Conservation (phyloP, 495 filamentous ascomycete genomes). For the Neurospora sp. region DNA sequence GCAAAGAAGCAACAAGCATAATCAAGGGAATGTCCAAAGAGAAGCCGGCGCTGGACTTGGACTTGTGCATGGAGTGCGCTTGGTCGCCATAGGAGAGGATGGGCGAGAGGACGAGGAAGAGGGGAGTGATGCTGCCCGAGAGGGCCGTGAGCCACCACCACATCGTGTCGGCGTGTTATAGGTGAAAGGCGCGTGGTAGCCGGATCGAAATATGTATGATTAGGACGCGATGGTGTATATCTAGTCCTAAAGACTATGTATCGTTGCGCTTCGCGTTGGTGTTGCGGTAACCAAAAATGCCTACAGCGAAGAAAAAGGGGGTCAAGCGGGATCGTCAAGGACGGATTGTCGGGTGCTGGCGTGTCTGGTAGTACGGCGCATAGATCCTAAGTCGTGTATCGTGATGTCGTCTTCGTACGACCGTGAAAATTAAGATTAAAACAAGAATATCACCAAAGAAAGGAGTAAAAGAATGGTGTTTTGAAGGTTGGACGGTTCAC, state of each 20-base stretch:
- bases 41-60: constrained; percentile 78
- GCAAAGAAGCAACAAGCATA: constrained; percentile 88
- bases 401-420: background rate
- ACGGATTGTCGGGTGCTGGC: background rate
- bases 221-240: background rate
- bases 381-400: background rate
- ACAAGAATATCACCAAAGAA: background rate
- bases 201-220: background rate
- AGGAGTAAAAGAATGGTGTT: background rate
- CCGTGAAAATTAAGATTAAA: background rate
- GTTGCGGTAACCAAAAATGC: background rate
- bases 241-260: background rate
- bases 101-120: constrained; percentile 68
- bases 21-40: constrained; percentile 84
- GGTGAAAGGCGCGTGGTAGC: background rate
- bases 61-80: constrained; percentile 77
- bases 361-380: background rate
- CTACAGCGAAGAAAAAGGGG: background rate
- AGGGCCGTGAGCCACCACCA: constrained; percentile 29
- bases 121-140: constrained; percentile 41
- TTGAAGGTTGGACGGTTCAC: background rate
- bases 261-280: background rate
- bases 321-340: background rate
- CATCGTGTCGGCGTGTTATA: background rate
- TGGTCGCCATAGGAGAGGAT: constrained; percentile 86